Conservation (phyloP, 176 grass and related monocot genomes). For the Rhynchospora pubera region DNA sequence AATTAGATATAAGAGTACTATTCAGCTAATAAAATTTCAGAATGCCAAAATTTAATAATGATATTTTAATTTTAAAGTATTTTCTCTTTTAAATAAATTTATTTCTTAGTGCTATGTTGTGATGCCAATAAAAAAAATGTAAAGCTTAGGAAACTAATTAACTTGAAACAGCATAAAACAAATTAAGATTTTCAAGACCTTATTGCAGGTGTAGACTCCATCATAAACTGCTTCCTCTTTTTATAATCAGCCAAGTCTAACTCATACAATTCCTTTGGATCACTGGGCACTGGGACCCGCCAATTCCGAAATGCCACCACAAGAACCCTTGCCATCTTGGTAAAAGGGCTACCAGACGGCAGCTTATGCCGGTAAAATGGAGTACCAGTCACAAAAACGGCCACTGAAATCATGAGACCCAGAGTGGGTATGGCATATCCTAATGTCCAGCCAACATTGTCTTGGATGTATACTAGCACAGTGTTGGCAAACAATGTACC, state of each 20-base stretch:
- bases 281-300: slow-evolving; percentile 2
- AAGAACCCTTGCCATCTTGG: slow-evolving; percentile 61
- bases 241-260: slow-evolving; percentile 33
- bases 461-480: slow-evolving; percentile 70
- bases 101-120: too few relatives aligned
- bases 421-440: slow-evolving; percentile 65
- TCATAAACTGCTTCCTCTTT: slow-evolving; percentile 21
- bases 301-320: slow-evolving; percentile 44
- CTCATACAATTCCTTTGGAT: slow-evolving; percentile 59
- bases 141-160: too few relatives aligned
- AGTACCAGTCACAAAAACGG: slow-evolving; percentile 58
- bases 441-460: slow-evolving; percentile 67
- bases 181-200: neutral
- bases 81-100: too few relatives aligned
- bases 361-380: slow-evolving; percentile 70
- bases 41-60: too few relatives aligned
- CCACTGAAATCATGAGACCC: slow-evolving; percentile 55
- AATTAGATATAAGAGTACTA: too few relatives aligned
- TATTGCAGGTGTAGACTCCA: slow-evolving; percentile 34
- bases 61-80: too few relatives aligned
- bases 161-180: neutral
- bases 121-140: too few relatives aligned
- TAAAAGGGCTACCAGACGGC: slow-evolving; percentile 56
- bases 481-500: slow-evolving; percentile 78
- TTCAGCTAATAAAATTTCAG: too few relatives aligned